These are phyloP conservation scores for Leccinum solheimii DNA, from an alignment of 1,284 basidiomycete species.

Conservation along the genomic window DNA sequence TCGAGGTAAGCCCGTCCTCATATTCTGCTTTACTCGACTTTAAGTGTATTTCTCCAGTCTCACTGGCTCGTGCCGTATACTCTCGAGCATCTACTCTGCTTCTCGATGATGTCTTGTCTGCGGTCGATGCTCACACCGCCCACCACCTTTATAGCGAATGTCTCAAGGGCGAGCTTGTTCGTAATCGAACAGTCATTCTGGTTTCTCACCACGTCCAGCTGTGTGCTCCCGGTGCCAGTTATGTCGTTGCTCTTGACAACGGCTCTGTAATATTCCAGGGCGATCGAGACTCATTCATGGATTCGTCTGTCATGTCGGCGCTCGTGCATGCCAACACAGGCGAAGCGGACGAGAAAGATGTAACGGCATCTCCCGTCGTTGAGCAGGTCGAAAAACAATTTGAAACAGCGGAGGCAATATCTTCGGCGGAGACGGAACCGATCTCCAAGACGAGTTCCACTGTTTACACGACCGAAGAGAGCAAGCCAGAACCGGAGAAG, in stretches of 20 bases:
- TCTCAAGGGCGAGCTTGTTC: constrained; percentile 81
- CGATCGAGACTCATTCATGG: constrained; percentile 62
- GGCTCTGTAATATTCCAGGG: constrained; percentile 81
- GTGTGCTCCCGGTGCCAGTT: constrained; percentile 66
- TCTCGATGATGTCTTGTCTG: constrained; percentile 85
- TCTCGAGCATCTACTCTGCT: constrained; percentile 84
- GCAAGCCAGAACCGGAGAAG: constrained; percentile 44
- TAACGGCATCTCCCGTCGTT: constrained; percentile 11
- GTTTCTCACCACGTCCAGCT: constrained; percentile 91
- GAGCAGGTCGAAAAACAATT: constrained; percentile 10
- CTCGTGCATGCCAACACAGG: constrained; percentile 64
- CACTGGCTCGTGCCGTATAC: constrained; percentile 91
- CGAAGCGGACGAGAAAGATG: constrained; percentile 31
- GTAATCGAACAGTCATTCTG: constrained; percentile 77
- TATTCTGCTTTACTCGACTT: neutral
- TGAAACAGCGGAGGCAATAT: constrained; percentile 9
- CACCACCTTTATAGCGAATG: constrained; percentile 83
- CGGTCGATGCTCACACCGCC: constrained; percentile 87
- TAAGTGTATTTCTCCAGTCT: constrained; percentile 50
- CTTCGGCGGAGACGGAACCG: constrained; percentile 26
- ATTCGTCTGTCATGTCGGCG: constrained; percentile 62
- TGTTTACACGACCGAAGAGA: constrained; percentile 35
- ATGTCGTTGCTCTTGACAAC: constrained; percentile 84
- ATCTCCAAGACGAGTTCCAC: constrained; percentile 56
- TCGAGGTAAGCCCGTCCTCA: constrained; percentile 52